Base-by-base conservation (phyloP, 768 basidiomycete genomes). In the Hericium rajendrae region DNA sequence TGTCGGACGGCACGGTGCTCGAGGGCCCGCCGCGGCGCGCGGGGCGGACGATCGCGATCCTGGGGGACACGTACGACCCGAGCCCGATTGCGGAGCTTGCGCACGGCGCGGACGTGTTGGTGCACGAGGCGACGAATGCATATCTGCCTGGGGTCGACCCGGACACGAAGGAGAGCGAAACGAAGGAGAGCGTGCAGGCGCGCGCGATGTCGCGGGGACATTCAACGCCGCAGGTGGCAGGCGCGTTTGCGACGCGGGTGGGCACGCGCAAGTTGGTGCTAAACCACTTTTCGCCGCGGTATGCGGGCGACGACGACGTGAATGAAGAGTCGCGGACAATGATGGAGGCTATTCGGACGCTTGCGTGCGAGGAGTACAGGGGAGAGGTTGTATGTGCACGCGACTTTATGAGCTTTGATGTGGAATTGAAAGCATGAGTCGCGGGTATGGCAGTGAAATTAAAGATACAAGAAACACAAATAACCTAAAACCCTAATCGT, bases 101-200 rank as follows among this genome's bases (percentile, higher is more conserved):
- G 18, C 68, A 70, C 66, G 81, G 81, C 54, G 80, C 85, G 32
- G 86, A 91, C 60, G 61, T 94, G 46, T 72, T 94, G 28, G 75
- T 95, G 32, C 93, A 97, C 65, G 93, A 97, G 71, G 88, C 89
- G 10, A 95, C 92, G 9, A 95, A 94, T 66, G 88, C 91, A 2
- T 82, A 87, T 71, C 71, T 97, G 3, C 85, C 83, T 1, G 79
- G 76, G 3, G 68, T 89, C 58, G 84, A 88, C 60, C 66, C 71
- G 6, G 68, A 72, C 26, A 85, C 84, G 13, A 88, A 86, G 56
- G 53, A 67, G 2, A 70, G 67, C 2, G 88, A 90, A 56, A 85
- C 83, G 6, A 78, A 78, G 59, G 78, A 81, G 63, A 76, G 65
- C 13, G 80, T 92, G 6, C 80, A 88, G 64, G 69, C 70, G 39